Conservation (phyloP, 2,329 filamentous ascomycete genomes). For the Sporothrix sp. region DNA sequence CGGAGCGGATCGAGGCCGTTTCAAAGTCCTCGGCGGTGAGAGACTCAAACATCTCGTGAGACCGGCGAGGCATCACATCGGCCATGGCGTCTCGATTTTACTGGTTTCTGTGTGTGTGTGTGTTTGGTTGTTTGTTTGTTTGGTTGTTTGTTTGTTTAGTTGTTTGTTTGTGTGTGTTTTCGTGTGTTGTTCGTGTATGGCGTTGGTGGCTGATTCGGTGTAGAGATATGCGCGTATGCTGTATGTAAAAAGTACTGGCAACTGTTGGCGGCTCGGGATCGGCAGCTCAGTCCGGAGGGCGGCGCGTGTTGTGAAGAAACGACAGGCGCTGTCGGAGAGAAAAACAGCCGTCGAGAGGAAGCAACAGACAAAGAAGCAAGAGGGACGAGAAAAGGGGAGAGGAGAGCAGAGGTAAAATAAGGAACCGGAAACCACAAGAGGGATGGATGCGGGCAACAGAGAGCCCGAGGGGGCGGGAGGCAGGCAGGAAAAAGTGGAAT, state of each 20-base stretch:
- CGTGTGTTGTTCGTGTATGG: neutral
- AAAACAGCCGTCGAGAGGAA: neutral
- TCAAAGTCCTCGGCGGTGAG: slow-evolving; percentile 50
- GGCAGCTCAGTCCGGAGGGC: too few species aligned
- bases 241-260: too few species aligned
- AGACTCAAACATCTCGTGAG: slow-evolving; percentile 14
- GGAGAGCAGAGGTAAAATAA: neutral
- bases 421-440: neutral
- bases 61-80: slow-evolving; percentile 9
- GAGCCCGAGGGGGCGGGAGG: neutral
- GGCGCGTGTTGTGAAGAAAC: neutral
- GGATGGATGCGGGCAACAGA: neutral
- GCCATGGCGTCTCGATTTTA: slow-evolving; percentile 2
- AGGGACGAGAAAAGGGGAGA: neutral
- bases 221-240: slow-evolving; percentile 2
- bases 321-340: neutral
- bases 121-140: neutral
- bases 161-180: neutral
- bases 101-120: neutral
- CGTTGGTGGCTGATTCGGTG: neutral
- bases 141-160: neutral
- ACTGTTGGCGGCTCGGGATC: too few species aligned
- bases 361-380: neutral
- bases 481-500: neutral
- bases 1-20: slow-evolving; percentile 56